Evolutionary conservation across 2,329 filamentous ascomycete genomes (phyloP).

Genomic region (Arthroderma sp.): DNA sequence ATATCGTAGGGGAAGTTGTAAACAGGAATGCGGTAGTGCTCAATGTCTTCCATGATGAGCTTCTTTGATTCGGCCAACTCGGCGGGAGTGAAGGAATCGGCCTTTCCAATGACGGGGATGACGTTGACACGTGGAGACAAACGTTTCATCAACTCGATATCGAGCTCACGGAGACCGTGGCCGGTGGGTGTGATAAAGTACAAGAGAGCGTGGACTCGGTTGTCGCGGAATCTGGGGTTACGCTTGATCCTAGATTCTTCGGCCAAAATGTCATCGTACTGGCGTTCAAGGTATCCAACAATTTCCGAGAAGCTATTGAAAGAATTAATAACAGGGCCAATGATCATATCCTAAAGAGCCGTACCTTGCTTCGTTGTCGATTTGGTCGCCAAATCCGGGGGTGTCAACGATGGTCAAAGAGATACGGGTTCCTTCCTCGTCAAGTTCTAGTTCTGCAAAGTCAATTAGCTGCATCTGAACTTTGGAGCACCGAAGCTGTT

Average conservation of each 20-base stretch:
- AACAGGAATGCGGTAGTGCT: slow-evolving; percentile 97
- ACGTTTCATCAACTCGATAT: slow-evolving; percentile 99
- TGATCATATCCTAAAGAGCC: slow-evolving; percentile 13
- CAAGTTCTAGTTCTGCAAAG: slow-evolving; percentile 69
- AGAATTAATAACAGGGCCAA: not conserved
- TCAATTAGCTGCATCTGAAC: slow-evolving; percentile 15
- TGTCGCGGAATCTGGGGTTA: slow-evolving; percentile 98
- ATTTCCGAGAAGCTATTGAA: slow-evolving; percentile 78
- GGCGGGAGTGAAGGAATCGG: slow-evolving; percentile 88
- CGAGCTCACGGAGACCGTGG: slow-evolving; percentile 92
- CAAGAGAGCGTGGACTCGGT: slow-evolving; percentile 92
- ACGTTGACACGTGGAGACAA: slow-evolving; percentile 97
- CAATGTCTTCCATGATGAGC: slow-evolving; percentile 99
- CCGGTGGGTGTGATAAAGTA: slow-evolving; percentile 99
- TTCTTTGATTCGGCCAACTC: slow-evolving; percentile 99
- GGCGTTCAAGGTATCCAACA: slow-evolving; percentile 93
- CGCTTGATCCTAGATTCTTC: slow-evolving; percentile 99
- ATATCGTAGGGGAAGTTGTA: slow-evolving; percentile 99
- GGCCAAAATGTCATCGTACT: slow-evolving; percentile 98
- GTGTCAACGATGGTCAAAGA: slow-evolving; percentile 98
- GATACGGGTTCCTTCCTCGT: slow-evolving; percentile 96
- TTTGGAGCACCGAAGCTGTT: not conserved
- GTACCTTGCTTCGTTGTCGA: slow-evolving; percentile 96
- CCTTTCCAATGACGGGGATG: slow-evolving; percentile 96
- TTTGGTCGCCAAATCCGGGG: slow-evolving; percentile 94